A percentile compares a stretch with the other conserved stretches of the same genome.
Evolutionary conservation across 768 basidiomycete genomes (phyloP).

Genomic region (Pleurotus tuoliensis): DNA sequence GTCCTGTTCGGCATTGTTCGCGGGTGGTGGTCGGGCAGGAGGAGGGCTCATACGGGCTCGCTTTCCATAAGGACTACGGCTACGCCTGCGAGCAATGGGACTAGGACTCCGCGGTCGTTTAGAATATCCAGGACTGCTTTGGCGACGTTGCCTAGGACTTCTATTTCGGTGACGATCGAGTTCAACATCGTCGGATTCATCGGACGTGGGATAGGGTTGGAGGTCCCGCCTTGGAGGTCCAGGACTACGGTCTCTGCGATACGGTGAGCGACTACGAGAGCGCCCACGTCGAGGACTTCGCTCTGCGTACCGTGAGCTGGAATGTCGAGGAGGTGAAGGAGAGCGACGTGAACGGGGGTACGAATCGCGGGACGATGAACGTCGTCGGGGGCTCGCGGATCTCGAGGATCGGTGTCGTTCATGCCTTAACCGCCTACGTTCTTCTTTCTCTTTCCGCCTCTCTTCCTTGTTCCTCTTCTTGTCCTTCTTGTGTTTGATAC

Average conservation of each 20-base stretch:
- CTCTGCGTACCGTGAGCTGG: slow-evolving; percentile 35
- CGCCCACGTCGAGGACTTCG: background rate
- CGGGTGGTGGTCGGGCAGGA: slow-evolving; percentile 22
- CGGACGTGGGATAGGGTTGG: slow-evolving; percentile 42
- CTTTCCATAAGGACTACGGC: slow-evolving; percentile 32
- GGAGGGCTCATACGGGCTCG: slow-evolving; percentile 48
- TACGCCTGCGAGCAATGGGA: slow-evolving; percentile 18
- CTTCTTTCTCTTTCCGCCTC: slow-evolving; percentile 46
- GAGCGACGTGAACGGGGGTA: slow-evolving; percentile 39
- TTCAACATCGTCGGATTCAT: slow-evolving; percentile 43
- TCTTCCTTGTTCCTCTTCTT: slow-evolving; percentile 66
- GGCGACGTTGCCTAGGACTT: slow-evolving; percentile 5
- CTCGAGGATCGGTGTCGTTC: slow-evolving; percentile 28
- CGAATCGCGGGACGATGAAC: slow-evolving; percentile 27
- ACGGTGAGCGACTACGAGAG: background rate
- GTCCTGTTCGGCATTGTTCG: slow-evolving; percentile 35
- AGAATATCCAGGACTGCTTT: slow-evolving; percentile 20
- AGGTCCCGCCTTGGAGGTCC: slow-evolving; percentile 16
- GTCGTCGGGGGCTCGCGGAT: slow-evolving; percentile 24
- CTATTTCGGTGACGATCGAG: slow-evolving; percentile 16
- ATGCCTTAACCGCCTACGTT: slow-evolving; percentile 38
- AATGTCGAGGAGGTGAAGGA: slow-evolving; percentile 38
- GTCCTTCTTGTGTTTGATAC: slow-evolving; percentile 77
- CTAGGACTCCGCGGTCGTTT: slow-evolving; percentile 38
- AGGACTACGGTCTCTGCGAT: background rate